Evolutionary conservation across 768 basidiomycete species (phyloP).

Genomic region (Mycena capillaripes): DNA sequence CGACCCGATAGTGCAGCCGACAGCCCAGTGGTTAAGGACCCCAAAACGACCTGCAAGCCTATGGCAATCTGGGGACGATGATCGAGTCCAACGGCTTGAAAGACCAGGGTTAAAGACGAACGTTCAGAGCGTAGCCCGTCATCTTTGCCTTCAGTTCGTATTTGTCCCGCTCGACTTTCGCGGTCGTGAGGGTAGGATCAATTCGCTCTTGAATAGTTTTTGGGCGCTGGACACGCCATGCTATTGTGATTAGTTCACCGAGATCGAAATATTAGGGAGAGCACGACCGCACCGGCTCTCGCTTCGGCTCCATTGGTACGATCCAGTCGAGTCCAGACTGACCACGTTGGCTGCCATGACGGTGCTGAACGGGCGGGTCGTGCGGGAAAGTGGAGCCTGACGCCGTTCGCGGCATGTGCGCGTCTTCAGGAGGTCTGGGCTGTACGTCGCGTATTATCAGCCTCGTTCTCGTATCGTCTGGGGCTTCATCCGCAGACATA

Average conservation of each 20-base stretch:
- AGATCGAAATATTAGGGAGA: background rate
- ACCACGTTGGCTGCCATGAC: constrained; percentile 1
- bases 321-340: constrained; percentile 57
- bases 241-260: background rate
- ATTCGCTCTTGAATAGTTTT: constrained; percentile 67
- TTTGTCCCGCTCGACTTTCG: constrained; percentile 60
- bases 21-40: constrained; percentile 76
- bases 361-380: background rate
- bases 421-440: constrained; percentile 10
- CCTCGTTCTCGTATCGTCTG: background rate
- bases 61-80: constrained; percentile 63
- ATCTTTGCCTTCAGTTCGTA: constrained; percentile 58
- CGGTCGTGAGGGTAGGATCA: constrained; percentile 64
- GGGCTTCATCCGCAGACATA: background rate
- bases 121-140: constrained; percentile 29
- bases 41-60: constrained; percentile 72
- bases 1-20: constrained; percentile 60
- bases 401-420: background rate
- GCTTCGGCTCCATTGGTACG: constrained; percentile 50
- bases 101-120: background rate
- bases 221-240: constrained; percentile 38
- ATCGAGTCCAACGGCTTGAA: constrained; percentile 41
- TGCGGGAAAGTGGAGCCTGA: background rate
- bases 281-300: constrained; percentile 2
- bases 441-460: background rate